Conservation (phyloP, 768 basidiomycete species). For the Collybiopsis luxurians region DNA sequence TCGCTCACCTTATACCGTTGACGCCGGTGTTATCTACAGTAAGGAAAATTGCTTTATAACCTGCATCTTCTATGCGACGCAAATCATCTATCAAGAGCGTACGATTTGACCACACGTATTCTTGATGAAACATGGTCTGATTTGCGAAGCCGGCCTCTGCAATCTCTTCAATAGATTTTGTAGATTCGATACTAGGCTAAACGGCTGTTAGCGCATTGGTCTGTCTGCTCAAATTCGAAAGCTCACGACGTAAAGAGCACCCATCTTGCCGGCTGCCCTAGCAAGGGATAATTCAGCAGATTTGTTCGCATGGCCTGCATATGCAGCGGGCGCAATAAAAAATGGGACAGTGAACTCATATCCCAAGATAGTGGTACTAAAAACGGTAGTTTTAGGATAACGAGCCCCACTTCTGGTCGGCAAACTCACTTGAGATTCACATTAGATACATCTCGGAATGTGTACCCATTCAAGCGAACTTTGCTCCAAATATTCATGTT, state of each 20-base stretch:
- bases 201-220: not conserved
- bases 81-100: slow-evolving; percentile 19
- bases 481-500: slow-evolving; percentile 23
- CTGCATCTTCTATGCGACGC: slow-evolving; percentile 21
- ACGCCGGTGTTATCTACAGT: slow-evolving; percentile 32
- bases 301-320: slow-evolving; percentile 37
- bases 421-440: slow-evolving; percentile 18
- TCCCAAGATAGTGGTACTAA: slow-evolving; percentile 23
- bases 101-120: slow-evolving; percentile 15
- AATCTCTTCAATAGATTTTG: slow-evolving; percentile 23
- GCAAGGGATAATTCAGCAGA: slow-evolving; percentile 44
- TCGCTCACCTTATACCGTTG: slow-evolving; percentile 20
- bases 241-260: slow-evolving; percentile 35
- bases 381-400: not conserved
- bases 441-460: slow-evolving; percentile 21
- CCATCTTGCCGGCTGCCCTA: slow-evolving; percentile 36
- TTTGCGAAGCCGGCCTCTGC: slow-evolving; percentile 16
- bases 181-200: slow-evolving; percentile 24
- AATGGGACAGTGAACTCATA: slow-evolving; percentile 33
- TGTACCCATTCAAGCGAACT: slow-evolving; percentile 19
- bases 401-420: not conserved
- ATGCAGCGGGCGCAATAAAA: slow-evolving; percentile 43
- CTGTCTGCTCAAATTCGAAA: not conserved
- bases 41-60: slow-evolving; percentile 30
- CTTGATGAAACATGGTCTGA: slow-evolving; percentile 28